These are phyloP conservation scores for Drosera spatulata DNA, from an alignment of 179 eudicot genomes.

Conservation along the genomic window DNA sequence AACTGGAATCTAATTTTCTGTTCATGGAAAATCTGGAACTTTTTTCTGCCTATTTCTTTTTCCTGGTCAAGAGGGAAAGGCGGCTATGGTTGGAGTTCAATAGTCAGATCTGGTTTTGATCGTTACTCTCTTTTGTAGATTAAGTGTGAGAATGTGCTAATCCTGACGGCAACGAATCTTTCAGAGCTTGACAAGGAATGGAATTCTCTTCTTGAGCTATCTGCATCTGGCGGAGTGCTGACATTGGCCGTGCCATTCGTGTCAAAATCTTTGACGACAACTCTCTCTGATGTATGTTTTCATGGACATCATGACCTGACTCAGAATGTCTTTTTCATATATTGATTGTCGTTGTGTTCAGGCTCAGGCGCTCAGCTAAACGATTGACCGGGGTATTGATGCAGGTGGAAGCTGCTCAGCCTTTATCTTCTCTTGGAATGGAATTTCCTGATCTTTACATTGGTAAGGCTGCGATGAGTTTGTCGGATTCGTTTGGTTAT, in stretches of 20 bases:
- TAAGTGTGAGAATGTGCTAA: constrained; percentile 71
- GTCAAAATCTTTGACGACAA: constrained; percentile 50
- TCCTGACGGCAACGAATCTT: constrained; percentile 67
- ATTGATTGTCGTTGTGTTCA: too few species aligned
- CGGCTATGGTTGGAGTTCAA: too few species aligned
- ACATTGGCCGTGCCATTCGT: constrained; percentile 42
- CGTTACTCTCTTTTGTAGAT: constrained; percentile 34
- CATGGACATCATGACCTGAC: not conserved
- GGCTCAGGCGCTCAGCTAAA: too few species aligned
- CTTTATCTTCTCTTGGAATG: constrained; percentile 24
- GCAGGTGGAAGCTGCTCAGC: constrained; percentile 35
- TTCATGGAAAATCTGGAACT: constrained; percentile 39
- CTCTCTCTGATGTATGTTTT: constrained; percentile 65
- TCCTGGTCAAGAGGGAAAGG: not conserved
- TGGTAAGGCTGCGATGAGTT: constrained; percentile 13
- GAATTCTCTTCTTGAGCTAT: constrained; percentile 62
- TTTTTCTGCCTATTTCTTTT: constrained; percentile 2
- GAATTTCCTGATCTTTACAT: constrained; percentile 34
- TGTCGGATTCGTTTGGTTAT: too few species aligned
- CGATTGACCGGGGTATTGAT: not conserved
- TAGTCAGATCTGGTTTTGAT: too few species aligned
- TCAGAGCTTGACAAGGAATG: constrained; percentile 68
- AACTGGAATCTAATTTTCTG: not conserved
- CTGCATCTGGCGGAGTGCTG: constrained; percentile 33
- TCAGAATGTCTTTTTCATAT: too few species aligned